Evolutionary conservation across 768 basidiomycete species (phyloP), one percentile per base, ranked within the genome.

Genomic region (Phlegmacium glaucopus): DNA sequence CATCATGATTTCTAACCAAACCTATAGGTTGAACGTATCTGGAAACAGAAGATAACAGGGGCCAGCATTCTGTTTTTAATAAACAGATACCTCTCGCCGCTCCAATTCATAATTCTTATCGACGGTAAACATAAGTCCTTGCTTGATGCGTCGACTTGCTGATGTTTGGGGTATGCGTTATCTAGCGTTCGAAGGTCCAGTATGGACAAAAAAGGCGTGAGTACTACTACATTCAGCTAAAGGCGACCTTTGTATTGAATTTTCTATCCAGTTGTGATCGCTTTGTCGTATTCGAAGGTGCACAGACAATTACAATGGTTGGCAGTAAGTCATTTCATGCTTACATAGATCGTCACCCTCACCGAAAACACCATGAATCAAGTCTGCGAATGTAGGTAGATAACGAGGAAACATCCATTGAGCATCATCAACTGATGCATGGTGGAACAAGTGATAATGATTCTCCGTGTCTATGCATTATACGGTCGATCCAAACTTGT

Each of bases 271-370:
- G 63, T 17, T 66, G 65, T 48, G 30, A 49, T 22, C 48, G 48
- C 12, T 64, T 62, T 32, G 65, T 61, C 2, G 42, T 56, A n/a
- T 66, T 66, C 34, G 65, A 66, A 39, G 65, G 65, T 4, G 53
- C 56, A 17, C 51, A 59, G 2, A 63, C 62, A 17, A 56, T 59
- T 13, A 61, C 49, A 9, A 25, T 66, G 15, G 47, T 66, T 10
- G 58, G 63, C 7, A 48, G 65, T 62, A 45, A 41, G 59, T 54
- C 52, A 45, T n/a, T 54, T 36, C 6, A 4, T 13, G 9, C 8
- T 50, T 13, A 27, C 13, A 5, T 27, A 1, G 25, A 12, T 18
- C 26, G 47, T n/a, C 39, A 29, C 38, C 12, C 12, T 9, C 15
- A 11, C 13, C 32, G n/a, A n/a, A n/a, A n/a, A n/a, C n/a, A n/a